phyloP scores from a whole-genome alignment of 176 grass and related monocot species.

The Aegilops sharonensis region DNA sequence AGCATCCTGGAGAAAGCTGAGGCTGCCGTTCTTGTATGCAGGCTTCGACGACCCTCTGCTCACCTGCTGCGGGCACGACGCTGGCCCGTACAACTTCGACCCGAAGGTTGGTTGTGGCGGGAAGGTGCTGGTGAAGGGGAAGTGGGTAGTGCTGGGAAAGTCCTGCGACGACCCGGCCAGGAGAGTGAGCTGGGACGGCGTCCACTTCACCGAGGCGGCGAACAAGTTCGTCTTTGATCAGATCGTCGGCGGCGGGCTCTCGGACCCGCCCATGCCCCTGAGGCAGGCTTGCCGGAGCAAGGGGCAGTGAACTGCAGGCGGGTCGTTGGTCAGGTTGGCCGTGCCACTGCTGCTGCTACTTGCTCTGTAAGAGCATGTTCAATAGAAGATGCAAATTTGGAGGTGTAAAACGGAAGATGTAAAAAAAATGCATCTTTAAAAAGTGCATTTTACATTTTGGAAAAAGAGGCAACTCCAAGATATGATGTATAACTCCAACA shows the following conservation, averaged over 20 bases:
- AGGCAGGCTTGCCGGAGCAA: constrained; percentile 50
- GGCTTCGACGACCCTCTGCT: constrained; percentile 70
- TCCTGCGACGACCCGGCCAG: constrained; percentile 65
- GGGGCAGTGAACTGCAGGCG: constrained; percentile 19
- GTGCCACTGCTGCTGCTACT: neutral
- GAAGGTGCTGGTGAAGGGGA: constrained; percentile 61
- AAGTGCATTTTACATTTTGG: too few relatives aligned
- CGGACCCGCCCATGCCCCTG: constrained; percentile 38
- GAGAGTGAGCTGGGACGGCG: constrained; percentile 86
- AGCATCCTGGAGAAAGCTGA: neutral
- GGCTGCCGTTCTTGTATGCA: constrained; percentile 20
- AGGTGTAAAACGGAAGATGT: too few relatives aligned
- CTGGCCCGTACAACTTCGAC: constrained; percentile 78
- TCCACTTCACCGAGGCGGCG: constrained; percentile 82
- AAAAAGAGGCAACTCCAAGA: too few relatives aligned
- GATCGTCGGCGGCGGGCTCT: constrained; percentile 42
- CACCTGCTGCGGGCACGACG: constrained; percentile 79
- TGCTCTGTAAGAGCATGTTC: neutral
- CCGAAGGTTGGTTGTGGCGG: constrained; percentile 52
- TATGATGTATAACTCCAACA: too few relatives aligned
- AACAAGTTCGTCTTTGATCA: constrained; percentile 85
- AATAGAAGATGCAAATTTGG: too few relatives aligned
- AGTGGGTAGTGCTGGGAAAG: constrained; percentile 50
- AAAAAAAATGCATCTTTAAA: too few relatives aligned
- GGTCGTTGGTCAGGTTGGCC: constrained; percentile 5